Evolutionary conservation across 1,284 basidiomycete genomes (phyloP).

Genomic region (Moniliella sp.): DNA sequence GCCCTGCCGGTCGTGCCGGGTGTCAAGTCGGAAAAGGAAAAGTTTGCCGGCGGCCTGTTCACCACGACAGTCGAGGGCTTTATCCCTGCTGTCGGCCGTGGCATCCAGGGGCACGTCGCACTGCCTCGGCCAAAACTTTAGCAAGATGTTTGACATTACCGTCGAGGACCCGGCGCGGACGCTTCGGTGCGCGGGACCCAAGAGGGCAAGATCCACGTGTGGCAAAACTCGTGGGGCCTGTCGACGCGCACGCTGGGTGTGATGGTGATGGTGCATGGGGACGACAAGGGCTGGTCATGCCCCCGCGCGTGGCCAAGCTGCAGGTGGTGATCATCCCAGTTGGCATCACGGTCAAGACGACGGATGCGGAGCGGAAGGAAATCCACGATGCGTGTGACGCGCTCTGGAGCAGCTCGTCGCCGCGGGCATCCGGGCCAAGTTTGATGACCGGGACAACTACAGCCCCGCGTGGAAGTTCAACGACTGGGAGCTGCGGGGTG

Average conservation of each 20-base stretch:
- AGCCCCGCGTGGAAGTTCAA: conserved; percentile 98
- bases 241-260: conserved; percentile 90
- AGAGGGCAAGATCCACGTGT: conserved; percentile 52
- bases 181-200: conserved; percentile 21
- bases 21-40: conserved; percentile 95
- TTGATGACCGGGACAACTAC: conserved; percentile 79
- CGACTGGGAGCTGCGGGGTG: conserved; percentile 79
- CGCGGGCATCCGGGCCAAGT: conserved; percentile 60
- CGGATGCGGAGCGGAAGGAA: conserved; percentile 40
- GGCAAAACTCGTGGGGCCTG: conserved; percentile 97
- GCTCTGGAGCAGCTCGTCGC: conserved; percentile 40
- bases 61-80: conserved; percentile 97
- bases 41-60: conserved; percentile 91
- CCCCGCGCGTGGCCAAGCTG: conserved; percentile 73
- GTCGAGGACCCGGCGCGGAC: conserved; percentile 52
- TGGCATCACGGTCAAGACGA: conserved; percentile 47
- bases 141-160: conserved; percentile 90
- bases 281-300: conserved; percentile 86
- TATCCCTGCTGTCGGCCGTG: conserved; percentile 84
- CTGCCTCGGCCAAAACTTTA: conserved; percentile 95
- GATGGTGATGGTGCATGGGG: conserved; percentile 98
- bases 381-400: conserved; percentile 52
- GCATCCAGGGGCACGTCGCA: conserved; percentile 98
- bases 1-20: conserved; percentile 92
- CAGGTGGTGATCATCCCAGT: conserved; percentile 84